These are phyloP conservation scores for Yamadazyma conglobata DNA, from an alignment of 1,139 yeast species.

Conservation along the genomic window DNA sequence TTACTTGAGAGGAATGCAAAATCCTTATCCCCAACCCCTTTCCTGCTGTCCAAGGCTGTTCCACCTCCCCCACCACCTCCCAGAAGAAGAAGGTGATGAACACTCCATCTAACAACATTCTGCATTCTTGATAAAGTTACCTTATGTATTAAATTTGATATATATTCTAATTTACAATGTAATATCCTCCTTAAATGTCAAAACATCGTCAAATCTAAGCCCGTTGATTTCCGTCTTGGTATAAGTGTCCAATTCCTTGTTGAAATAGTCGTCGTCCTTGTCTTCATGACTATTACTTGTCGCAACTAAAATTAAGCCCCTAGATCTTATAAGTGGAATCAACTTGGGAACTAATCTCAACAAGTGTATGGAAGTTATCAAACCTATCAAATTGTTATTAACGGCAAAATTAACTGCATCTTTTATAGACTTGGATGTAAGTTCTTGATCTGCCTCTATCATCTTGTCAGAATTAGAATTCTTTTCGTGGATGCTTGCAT, in stretches of 20 bases:
- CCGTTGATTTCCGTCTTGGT: constrained; percentile 69
- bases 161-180: constrained; percentile 45
- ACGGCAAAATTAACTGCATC: constrained; percentile 66
- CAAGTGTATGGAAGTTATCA: constrained; percentile 71
- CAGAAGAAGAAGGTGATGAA: constrained; percentile 13
- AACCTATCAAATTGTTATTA: constrained; percentile 78
- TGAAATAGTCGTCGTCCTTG: constrained; percentile 27
- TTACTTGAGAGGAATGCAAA: constrained; percentile 3
- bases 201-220: constrained; percentile 57
- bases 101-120: not conserved
- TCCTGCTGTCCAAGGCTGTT: constrained; percentile 4
- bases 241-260: constrained; percentile 41
- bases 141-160: not conserved
- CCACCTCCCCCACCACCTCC: constrained; percentile 17
- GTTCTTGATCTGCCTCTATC: constrained; percentile 33
- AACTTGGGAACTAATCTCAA: constrained; percentile 72
- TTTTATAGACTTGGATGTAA: constrained; percentile 43
- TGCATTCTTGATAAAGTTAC: not conserved
- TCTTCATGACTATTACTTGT: constrained; percentile 36
- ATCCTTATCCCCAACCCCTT: constrained; percentile 6
- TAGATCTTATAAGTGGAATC: constrained; percentile 68
- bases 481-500: constrained; percentile 25
- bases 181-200: constrained; percentile 69
- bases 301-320: constrained; percentile 82
- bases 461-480: constrained; percentile 16